Percentiles rank a stretch among this genome's conserved stretches.
These are phyloP conservation scores for Lactifluus rugatus DNA, from an alignment of 768 basidiomycete genomes.

Conservation along the genomic window DNA sequence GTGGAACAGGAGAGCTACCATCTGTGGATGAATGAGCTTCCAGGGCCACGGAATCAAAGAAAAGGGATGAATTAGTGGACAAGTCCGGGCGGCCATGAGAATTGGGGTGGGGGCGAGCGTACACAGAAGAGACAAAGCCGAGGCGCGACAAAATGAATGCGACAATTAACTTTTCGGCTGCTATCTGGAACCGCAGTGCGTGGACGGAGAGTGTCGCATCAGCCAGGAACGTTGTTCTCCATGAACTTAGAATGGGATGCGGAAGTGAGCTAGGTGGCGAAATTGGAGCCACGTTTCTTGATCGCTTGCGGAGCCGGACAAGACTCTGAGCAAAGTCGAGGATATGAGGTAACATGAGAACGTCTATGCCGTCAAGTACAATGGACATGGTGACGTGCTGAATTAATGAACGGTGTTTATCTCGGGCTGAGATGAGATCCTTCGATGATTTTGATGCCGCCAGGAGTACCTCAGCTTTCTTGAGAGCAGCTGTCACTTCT, in stretches of 20 bases:
- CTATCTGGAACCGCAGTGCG: constrained; percentile 46
- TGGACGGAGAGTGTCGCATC: constrained; percentile 37
- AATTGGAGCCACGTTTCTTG: not conserved
- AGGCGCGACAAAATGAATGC: constrained; percentile 43
- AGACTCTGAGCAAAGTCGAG: constrained; percentile 16
- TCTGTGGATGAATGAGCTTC: constrained; percentile 47
- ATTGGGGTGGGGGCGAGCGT: constrained; percentile 22
- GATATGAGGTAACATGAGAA: constrained; percentile 18
- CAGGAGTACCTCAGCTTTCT: constrained; percentile 6
- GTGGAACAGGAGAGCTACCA: constrained; percentile 31
- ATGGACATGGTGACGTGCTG: constrained; percentile 15
- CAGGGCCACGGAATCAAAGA: constrained; percentile 44
- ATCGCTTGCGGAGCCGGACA: constrained; percentile 5
- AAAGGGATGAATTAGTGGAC: constrained; percentile 39
- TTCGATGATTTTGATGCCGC: constrained; percentile 11
- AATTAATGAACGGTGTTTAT: constrained; percentile 8
- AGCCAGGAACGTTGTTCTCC: constrained; percentile 20
- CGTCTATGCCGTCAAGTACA: constrained; percentile 7
- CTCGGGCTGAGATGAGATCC: constrained; percentile 5
- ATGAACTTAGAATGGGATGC: not conserved
- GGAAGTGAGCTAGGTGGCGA: not conserved
- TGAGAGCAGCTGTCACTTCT: not conserved
- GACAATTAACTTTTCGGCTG: constrained; percentile 59
- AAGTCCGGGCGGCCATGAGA: constrained; percentile 25
- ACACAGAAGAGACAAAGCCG: constrained; percentile 29